Evolutionary conservation across 2,329 filamentous ascomycete genomes (phyloP).

Genomic region (Penicillium vulpinum): DNA sequence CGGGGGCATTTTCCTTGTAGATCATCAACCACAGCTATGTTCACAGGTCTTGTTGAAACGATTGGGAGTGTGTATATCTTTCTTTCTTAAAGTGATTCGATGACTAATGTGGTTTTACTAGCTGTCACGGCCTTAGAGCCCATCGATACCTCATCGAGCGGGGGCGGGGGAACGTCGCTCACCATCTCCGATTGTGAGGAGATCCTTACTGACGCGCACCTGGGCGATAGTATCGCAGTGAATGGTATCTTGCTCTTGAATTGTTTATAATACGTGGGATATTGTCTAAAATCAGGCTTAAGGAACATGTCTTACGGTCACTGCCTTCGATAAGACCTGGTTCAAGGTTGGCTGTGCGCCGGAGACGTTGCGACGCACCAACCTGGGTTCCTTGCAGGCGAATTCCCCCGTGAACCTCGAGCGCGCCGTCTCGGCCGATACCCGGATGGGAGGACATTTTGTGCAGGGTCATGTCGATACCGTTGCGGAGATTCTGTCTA

Average conservation of each 20-base stretch:
- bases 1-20: constrained; percentile 14
- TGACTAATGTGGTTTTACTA: constrained; percentile 46
- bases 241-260: constrained; percentile 61
- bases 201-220: constrained; percentile 79
- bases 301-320: constrained; percentile 88
- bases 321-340: constrained; percentile 59
- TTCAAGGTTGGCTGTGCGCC: constrained; percentile 96
- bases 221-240: constrained; percentile 91
- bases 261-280: not conserved
- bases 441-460: constrained; percentile 97
- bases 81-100: not conserved
- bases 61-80: constrained; percentile 73
- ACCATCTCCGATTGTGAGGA: constrained; percentile 74
- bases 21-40: constrained; percentile 62
- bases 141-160: constrained; percentile 70
- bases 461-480: constrained; percentile 98
- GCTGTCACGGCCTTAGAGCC: constrained; percentile 79
- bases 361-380: constrained; percentile 92
- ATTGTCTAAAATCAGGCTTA: not conserved
- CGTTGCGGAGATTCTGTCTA: constrained; percentile 70
- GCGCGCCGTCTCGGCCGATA: constrained; percentile 84
- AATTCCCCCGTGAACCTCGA: constrained; percentile 83
- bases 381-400: constrained; percentile 73
- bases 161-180: constrained; percentile 80
- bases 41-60: constrained; percentile 90